phyloP scores from a whole-genome alignment of 768 basidiomycete genomes.

The Lactarius akahatsu region DNA sequence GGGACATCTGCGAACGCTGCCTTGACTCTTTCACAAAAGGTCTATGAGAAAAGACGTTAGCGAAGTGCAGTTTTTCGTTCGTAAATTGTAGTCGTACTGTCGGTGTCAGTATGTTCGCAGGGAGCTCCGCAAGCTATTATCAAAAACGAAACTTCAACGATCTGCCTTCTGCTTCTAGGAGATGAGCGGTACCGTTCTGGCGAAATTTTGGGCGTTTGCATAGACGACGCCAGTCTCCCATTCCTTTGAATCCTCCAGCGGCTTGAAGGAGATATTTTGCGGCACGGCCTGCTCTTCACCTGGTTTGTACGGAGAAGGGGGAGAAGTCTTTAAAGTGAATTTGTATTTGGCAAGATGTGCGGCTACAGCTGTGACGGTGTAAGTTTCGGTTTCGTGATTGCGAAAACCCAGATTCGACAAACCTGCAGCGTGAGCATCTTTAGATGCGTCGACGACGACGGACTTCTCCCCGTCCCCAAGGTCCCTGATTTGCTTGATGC shows the following conservation, averaged over 20 bases:
- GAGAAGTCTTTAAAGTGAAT: slow-evolving; percentile 75
- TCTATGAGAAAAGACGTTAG: slow-evolving; percentile 38
- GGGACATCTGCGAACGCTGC: slow-evolving; percentile 62
- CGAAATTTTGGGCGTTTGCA: slow-evolving; percentile 76
- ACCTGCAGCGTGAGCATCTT: slow-evolving; percentile 80
- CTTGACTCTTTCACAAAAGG: slow-evolving; percentile 68
- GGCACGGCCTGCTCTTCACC: slow-evolving; percentile 52
- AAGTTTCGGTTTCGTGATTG: slow-evolving; percentile 19
- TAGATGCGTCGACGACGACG: slow-evolving; percentile 59
- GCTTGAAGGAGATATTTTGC: slow-evolving; percentile 49
- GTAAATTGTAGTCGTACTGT: slow-evolving; percentile 46
- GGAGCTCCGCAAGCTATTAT: slow-evolving; percentile 73
- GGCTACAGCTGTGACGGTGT: slow-evolving; percentile 59
- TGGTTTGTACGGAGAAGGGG: slow-evolving; percentile 65
- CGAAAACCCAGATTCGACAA: slow-evolving; percentile 29
- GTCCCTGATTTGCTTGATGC: slow-evolving; percentile 64
- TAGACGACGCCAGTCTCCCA: slow-evolving; percentile 77
- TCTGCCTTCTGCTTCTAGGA: not conserved
- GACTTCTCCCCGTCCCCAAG: slow-evolving; percentile 59
- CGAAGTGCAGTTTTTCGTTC: slow-evolving; percentile 27
- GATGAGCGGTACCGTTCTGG: slow-evolving; percentile 57
- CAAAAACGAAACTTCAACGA: not conserved
- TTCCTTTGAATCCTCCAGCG: slow-evolving; percentile 49
- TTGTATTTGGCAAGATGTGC: slow-evolving; percentile 73
- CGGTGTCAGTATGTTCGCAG: slow-evolving; percentile 84